Conservation (phyloP, 208 protist genomes). For the Leishmania gerbilli region DNA sequence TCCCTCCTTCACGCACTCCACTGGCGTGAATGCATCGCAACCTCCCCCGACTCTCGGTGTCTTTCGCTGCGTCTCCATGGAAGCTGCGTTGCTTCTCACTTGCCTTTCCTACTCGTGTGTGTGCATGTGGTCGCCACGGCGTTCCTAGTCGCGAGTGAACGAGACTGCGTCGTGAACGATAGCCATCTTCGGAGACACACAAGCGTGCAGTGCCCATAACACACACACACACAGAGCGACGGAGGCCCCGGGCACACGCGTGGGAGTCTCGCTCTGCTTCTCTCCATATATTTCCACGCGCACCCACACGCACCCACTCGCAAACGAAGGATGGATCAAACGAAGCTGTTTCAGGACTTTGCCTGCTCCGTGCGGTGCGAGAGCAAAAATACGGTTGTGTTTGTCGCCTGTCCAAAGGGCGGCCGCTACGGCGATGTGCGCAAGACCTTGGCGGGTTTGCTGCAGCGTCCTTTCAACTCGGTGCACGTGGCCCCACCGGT, state of each 20-base stretch:
- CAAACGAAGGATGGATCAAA: conserved; percentile 28
- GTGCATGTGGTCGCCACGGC: neutral
- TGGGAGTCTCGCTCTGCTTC: neutral
- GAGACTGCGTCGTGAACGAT: neutral
- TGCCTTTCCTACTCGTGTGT: neutral
- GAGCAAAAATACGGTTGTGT: conserved; percentile 51
- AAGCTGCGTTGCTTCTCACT: neutral
- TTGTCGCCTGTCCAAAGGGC: conserved; percentile 57
- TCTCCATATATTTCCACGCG: neutral
- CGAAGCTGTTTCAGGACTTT: conserved; percentile 57
- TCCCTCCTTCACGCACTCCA: too few species aligned
- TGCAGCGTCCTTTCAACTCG: conserved; percentile 48
- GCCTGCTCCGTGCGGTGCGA: conserved; percentile 59
- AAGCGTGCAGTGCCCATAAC: neutral
- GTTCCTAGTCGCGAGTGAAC: neutral
- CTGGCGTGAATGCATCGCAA: neutral
- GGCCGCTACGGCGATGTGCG: conserved; percentile 71
- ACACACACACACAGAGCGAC: neutral
- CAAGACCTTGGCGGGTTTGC: conserved; percentile 63
- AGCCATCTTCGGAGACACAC: neutral
- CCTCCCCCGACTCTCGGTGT: neutral
- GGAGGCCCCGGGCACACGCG: neutral
- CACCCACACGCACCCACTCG: neutral
- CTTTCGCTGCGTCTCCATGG: neutral
- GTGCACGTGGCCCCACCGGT: conserved; percentile 36